Conservation (phyloP, 2,329 filamentous ascomycete species). For the Nigrospora sphaerica region DNA sequence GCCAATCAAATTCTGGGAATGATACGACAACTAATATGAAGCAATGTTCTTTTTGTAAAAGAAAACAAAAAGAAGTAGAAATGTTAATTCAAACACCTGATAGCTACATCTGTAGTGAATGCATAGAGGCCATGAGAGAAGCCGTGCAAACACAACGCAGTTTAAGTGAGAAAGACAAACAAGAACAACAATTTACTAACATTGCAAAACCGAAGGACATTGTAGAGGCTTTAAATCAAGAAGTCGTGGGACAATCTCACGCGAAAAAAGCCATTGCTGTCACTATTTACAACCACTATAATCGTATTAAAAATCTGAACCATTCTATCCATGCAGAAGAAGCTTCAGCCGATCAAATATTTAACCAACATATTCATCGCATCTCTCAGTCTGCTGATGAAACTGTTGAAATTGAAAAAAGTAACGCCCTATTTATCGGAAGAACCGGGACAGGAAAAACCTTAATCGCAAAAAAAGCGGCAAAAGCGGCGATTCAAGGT, state of each 20-base stretch:
- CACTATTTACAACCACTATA: background rate
- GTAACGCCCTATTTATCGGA: background rate
- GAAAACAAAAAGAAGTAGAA: too few species aligned
- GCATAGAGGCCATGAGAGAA: too few species aligned
- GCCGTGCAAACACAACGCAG: too few species aligned
- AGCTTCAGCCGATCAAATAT: too few species aligned
- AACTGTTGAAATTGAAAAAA: background rate
- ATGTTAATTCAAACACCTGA: too few species aligned
- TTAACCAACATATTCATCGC: too few species aligned
- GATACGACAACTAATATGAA: too few species aligned
- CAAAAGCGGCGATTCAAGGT: background rate
- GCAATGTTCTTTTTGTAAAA: too few species aligned
- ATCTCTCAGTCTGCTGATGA: too few species aligned
- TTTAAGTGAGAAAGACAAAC: background rate
- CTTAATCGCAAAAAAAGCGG: background rate
- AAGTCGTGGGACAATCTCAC: background rate
- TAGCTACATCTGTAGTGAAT: background rate
- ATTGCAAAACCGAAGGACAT: background rate
- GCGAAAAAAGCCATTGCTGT: background rate
- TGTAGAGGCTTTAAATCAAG: background rate
- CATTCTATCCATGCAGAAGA: too few species aligned
- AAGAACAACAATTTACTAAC: background rate
- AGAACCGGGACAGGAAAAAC: background rate
- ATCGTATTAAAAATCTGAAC: background rate
- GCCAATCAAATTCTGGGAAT: too few species aligned